Percentiles rank a stretch among this genome's conserved stretches.
Evolutionary conservation across 108 stramenopile species (phyloP).

Genomic region (Skeletonema menzelii): DNA sequence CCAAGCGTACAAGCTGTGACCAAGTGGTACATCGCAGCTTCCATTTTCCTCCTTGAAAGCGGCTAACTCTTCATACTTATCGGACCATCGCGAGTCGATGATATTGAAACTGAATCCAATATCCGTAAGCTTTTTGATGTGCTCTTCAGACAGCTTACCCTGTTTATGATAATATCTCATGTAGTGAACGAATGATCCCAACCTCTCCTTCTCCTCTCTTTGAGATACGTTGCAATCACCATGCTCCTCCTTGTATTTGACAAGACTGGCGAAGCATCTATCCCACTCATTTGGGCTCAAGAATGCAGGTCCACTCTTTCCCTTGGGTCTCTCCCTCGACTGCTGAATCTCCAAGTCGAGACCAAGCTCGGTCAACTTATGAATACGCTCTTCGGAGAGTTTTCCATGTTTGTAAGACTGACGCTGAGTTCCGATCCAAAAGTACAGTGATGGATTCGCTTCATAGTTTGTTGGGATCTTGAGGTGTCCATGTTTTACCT

Average conservation of each 20-base stretch:
- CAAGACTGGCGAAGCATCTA: background rate
- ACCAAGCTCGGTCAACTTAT: conserved; percentile 8
- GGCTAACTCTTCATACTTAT: conserved; percentile 4
- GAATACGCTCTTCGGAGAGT: conserved; percentile 19
- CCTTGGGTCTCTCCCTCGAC: background rate
- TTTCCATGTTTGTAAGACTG: background rate
- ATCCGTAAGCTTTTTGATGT: background rate
- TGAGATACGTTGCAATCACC: conserved; percentile 16
- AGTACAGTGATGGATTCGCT: background rate
- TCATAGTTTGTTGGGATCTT: background rate
- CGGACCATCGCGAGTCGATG: conserved; percentile 12
- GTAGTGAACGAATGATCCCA: conserved; percentile 15
- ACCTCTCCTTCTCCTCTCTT: conserved; percentile 6
- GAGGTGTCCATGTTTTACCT: conserved; percentile 3
- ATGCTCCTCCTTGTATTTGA: conserved; percentile 12
- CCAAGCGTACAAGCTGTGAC: conserved; percentile 24
- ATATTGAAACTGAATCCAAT: conserved; percentile 2
- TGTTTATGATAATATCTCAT: conserved; percentile 8
- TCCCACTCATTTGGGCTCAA: conserved; percentile 7
- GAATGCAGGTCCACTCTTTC: background rate
- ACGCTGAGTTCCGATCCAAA: conserved; percentile 9
- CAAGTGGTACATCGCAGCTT: conserved; percentile 18
- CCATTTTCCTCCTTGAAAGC: conserved; percentile 10
- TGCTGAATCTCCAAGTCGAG: conserved; percentile 1
- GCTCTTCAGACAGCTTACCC: conserved; percentile 5